These are phyloP conservation scores for Moesziomyces globuligerus DNA, from an alignment of 1,284 basidiomycete species.

Conservation along the genomic window DNA sequence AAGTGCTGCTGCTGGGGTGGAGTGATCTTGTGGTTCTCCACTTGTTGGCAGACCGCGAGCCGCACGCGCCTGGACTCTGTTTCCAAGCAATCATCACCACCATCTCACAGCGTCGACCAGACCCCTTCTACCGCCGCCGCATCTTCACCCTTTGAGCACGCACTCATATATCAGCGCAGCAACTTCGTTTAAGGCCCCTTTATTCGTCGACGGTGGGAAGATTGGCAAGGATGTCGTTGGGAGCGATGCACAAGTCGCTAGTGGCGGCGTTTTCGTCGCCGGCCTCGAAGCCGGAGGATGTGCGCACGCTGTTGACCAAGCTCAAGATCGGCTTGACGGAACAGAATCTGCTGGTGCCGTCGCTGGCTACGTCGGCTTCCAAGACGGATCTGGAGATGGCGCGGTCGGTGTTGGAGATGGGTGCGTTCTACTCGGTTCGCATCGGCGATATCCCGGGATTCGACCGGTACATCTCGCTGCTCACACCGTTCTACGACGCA, in stretches of 20 bases:
- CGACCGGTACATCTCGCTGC: conserved; percentile 91
- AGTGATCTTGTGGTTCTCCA: conserved; percentile 31
- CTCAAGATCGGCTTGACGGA: conserved; percentile 80
- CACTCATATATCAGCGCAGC: background rate
- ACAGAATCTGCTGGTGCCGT: conserved; percentile 77
- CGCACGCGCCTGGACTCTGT: conserved; percentile 1
- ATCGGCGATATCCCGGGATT: conserved; percentile 88
- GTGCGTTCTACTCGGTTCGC: conserved; percentile 90
- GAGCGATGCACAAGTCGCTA: conserved; percentile 32
- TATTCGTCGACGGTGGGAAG: background rate
- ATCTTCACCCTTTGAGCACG: background rate
- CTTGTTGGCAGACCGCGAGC: conserved; percentile 5
- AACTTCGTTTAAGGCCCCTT: background rate
- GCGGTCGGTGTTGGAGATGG: conserved; percentile 95
- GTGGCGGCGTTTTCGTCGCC: conserved; percentile 25
- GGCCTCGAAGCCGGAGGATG: conserved; percentile 19
- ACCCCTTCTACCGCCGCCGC: background rate
- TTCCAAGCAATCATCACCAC: background rate
- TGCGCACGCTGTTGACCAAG: conserved; percentile 51
- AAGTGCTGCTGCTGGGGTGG: conserved; percentile 2
- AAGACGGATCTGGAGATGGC: conserved; percentile 49
- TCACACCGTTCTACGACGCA: conserved; percentile 84
- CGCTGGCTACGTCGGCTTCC: conserved; percentile 31
- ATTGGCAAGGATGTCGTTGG: background rate
- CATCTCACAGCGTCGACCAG: background rate